phyloP scores from a whole-genome alignment of 2,329 filamentous ascomycete genomes.

The Botrytis cinerea region DNA sequence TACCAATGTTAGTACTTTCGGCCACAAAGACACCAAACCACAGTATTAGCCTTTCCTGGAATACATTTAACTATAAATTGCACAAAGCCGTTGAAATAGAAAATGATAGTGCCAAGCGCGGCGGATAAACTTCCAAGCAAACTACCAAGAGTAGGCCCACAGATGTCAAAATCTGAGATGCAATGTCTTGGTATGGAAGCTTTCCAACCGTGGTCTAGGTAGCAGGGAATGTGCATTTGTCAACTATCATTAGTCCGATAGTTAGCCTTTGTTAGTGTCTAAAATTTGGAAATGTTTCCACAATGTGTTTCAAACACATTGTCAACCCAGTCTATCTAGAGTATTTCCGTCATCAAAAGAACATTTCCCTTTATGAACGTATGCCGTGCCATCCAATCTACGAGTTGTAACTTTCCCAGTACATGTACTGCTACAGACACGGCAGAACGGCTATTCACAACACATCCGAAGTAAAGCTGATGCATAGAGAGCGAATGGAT shows the following conservation, averaged over 20 bases:
- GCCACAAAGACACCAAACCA: background rate
- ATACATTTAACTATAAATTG: background rate
- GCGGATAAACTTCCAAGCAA: background rate
- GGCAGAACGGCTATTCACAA: background rate
- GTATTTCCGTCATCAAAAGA: background rate
- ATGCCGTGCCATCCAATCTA: background rate
- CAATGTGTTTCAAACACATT: background rate
- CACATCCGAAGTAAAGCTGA: background rate
- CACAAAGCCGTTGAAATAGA: background rate
- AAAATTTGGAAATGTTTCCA: background rate
- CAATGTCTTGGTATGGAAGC: background rate
- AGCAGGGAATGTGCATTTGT: background rate
- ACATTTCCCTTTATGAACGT: background rate
- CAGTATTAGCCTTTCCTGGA: background rate
- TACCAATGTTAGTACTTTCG: background rate
- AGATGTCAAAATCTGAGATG: background rate
- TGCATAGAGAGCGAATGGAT: no score
- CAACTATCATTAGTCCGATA: background rate
- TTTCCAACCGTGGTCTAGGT: background rate
- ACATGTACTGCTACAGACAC: background rate
- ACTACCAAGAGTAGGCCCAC: background rate
- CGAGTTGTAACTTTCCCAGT: background rate
- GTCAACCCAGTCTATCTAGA: background rate
- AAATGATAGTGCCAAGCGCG: background rate
- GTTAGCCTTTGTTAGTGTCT: background rate